phyloP scores from a whole-genome alignment of 768 basidiomycete genomes.

The Agaricus sinodeliciosus region DNA sequence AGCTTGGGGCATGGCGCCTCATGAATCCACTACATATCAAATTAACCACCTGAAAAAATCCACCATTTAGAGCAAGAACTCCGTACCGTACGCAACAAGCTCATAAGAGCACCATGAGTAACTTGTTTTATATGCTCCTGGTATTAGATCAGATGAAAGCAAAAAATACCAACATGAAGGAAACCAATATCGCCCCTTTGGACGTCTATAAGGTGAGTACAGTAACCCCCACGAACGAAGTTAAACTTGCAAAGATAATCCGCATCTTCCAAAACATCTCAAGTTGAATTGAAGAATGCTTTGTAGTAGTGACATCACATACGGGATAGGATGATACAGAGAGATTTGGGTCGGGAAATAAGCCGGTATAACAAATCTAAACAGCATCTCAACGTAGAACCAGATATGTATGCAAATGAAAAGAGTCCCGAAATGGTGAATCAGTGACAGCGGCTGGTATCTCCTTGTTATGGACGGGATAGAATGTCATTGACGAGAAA shows the following conservation, averaged over 20 bases:
- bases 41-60: too few species aligned
- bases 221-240: too few species aligned
- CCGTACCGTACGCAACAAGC: too few species aligned
- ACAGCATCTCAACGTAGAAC: not conserved
- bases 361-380: constrained; percentile 2
- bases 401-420: not conserved
- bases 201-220: too few species aligned
- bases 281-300: not conserved
- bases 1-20: too few species aligned
- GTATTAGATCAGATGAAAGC: too few species aligned
- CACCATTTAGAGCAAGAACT: too few species aligned
- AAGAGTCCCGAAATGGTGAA: not conserved
- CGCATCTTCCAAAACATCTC: not conserved
- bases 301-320: not conserved
- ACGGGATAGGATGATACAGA: not conserved
- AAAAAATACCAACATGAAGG: too few species aligned
- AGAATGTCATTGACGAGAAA: constrained; percentile 11
- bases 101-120: too few species aligned
- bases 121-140: too few species aligned
- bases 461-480: not conserved
- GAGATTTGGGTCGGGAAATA: not conserved
- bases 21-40: too few species aligned
- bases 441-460: constrained; percentile 4
- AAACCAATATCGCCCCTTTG: too few species aligned
- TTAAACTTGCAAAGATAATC: not conserved